phyloP scores from a whole-genome alignment of 306 rosid species.

The Adenanthera pavonina region DNA sequence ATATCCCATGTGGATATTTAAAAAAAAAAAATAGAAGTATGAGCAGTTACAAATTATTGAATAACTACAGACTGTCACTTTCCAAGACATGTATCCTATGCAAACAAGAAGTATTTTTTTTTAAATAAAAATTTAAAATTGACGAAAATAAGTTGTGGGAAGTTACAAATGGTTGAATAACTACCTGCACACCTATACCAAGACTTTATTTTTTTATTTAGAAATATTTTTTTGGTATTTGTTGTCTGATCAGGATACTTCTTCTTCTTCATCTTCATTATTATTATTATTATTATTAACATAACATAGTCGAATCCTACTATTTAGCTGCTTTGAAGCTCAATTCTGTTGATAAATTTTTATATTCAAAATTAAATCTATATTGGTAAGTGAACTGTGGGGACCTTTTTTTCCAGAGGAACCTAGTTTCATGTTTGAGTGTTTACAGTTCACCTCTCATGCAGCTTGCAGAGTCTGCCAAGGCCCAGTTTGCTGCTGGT shows the following conservation, averaged over 20 bases:
- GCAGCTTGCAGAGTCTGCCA: slow-evolving; percentile 96
- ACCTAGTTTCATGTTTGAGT: slow-evolving; percentile 31
- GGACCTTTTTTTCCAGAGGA: slow-evolving; percentile 10
- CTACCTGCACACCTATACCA: background rate
- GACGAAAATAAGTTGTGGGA: background rate
- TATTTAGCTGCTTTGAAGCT: background rate
- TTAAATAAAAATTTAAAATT: background rate
- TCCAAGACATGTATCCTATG: background rate
- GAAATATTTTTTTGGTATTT: background rate
- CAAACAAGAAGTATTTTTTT: too few relatives aligned
- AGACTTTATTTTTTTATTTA: background rate
- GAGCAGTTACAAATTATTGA: background rate
- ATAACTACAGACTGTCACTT: background rate
- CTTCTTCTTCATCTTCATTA: background rate
- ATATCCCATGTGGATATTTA: background rate
- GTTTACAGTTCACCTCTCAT: slow-evolving; percentile 42
- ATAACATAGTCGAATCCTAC: background rate
- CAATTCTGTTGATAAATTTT: background rate
- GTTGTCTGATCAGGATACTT: background rate
- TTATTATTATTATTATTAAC: background rate
- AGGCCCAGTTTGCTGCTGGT: slow-evolving; percentile 71
- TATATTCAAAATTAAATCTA: background rate
- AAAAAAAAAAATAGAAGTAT: background rate
- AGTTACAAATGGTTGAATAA: background rate
- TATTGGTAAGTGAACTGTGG: slow-evolving; percentile 18